These are phyloP conservation scores for Boletus sensibilis DNA, from an alignment of 768 basidiomycete species.

Conservation along the genomic window DNA sequence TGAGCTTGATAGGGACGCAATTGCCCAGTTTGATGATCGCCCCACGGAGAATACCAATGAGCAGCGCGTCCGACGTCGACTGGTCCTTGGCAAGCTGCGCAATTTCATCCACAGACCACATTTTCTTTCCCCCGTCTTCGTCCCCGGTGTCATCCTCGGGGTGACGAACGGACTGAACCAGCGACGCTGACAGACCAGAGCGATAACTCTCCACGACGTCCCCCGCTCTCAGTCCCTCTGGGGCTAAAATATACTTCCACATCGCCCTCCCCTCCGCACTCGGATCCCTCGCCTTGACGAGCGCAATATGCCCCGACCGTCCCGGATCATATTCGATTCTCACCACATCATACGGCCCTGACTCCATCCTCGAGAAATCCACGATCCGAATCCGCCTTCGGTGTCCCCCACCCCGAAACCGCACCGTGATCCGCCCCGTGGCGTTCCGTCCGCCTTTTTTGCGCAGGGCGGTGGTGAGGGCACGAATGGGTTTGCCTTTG, in stretches of 20 bases:
- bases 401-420: constrained; percentile 91
- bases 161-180: constrained; percentile 45
- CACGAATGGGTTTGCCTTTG: constrained; percentile 79
- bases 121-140: constrained; percentile 6
- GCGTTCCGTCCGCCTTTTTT: constrained; percentile 85
- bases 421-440: constrained; percentile 82
- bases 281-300: constrained; percentile 65
- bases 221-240: constrained; percentile 86
- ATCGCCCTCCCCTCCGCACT: constrained; percentile 50
- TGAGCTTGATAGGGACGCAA: constrained; percentile 85
- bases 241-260: constrained; percentile 92
- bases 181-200: constrained; percentile 73
- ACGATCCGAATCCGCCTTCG: constrained; percentile 79
- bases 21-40: constrained; percentile 88
- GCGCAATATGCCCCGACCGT: constrained; percentile 90
- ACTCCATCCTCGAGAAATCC: constrained; percentile 79
- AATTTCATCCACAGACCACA: constrained; percentile 20
- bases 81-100: constrained; percentile 25
- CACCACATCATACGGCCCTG: constrained; percentile 84
- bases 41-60: constrained; percentile 80
- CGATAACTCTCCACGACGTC: constrained; percentile 86
- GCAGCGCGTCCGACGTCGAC: constrained; percentile 59
- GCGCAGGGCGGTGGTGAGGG: constrained; percentile 78
- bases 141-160: constrained; percentile 13
- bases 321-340: constrained; percentile 97